A percentile compares a stretch with the other conserved stretches of the same genome.
Conservation (phyloP, 2,329 filamentous ascomycete genomes). For the Aspergillus brasiliensis region DNA sequence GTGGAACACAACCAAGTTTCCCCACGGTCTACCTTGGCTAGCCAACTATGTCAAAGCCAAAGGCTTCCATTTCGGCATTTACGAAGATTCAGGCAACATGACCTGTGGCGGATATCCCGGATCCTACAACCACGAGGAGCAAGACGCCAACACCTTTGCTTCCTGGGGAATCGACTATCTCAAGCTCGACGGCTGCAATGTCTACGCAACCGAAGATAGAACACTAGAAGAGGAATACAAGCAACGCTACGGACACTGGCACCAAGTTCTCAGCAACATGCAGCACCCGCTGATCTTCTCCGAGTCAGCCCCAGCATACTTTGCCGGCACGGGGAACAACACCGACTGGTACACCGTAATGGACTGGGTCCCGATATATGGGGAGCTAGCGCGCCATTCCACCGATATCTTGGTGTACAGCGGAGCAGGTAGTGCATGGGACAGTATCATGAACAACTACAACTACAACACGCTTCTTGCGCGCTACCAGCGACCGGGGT, state of each 20-base stretch:
- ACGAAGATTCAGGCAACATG: constrained; percentile 47
- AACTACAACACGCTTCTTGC: constrained; percentile 46
- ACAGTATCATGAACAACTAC: constrained; percentile 54
- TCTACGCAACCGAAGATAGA: constrained; percentile 26
- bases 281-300: constrained; percentile 47
- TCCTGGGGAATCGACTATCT: constrained; percentile 51
- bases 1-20: constrained; percentile 48
- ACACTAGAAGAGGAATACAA: constrained; percentile 30
- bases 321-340: constrained; percentile 38
- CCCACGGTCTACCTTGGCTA: constrained; percentile 48
- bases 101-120: constrained; percentile 51
- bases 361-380: constrained; percentile 45
- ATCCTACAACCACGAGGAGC: constrained; percentile 44
- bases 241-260: constrained; percentile 46
- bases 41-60: constrained; percentile 39
- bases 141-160: constrained; percentile 44
- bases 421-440: constrained; percentile 47
- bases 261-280: constrained; percentile 41
- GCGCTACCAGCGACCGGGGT: constrained; percentile 48
- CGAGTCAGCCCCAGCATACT: constrained; percentile 52
- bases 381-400: constrained; percentile 51
- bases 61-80: constrained; percentile 52
- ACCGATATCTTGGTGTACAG: constrained; percentile 47
- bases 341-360: constrained; percentile 52
- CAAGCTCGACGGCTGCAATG: constrained; percentile 52